Evolutionary conservation across 2,329 filamentous ascomycete species (phyloP).

Genomic region (Sporothrix globosa): DNA sequence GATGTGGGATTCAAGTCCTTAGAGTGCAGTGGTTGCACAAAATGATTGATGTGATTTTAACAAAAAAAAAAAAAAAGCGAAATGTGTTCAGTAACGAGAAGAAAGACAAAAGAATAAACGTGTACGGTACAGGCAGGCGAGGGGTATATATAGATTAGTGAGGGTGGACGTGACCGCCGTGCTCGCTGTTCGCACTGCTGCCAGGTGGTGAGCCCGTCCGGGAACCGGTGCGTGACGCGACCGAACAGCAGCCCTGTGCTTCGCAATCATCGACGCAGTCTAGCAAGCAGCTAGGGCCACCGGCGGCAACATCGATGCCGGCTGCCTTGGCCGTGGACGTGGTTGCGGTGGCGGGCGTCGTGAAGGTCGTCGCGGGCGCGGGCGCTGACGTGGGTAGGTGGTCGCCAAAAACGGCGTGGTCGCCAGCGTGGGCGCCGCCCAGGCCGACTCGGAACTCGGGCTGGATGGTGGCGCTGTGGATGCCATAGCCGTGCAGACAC

Average conservation of each 20-base stretch:
- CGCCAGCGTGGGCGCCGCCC: slow-evolving; percentile 42
- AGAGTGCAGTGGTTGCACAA: no score
- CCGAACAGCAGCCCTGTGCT: slow-evolving; percentile 51
- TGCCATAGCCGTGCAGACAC: slow-evolving; percentile 93
- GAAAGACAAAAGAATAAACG: background rate
- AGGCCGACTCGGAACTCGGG: slow-evolving; percentile 75
- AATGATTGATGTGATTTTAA: no score
- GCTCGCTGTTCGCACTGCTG: slow-evolving; percentile 45
- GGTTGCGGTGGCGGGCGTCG: slow-evolving; percentile 36
- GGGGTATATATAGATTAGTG: slow-evolving; percentile 28
- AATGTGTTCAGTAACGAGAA: background rate
- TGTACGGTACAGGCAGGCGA: background rate
- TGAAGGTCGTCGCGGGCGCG: background rate
- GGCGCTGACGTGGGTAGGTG: background rate
- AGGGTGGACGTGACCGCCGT: slow-evolving; percentile 35
- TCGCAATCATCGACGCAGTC: slow-evolving; percentile 56
- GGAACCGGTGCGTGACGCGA: slow-evolving; percentile 44
- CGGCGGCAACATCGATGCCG: slow-evolving; percentile 36
- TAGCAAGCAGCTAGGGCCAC: slow-evolving; percentile 50
- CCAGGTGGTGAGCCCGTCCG: slow-evolving; percentile 41
- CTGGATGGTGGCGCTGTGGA: slow-evolving; percentile 96
- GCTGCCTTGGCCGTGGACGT: slow-evolving; percentile 45
- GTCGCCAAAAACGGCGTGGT: slow-evolving; percentile 37
- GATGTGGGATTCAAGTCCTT: no score
- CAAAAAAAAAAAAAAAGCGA: background rate